Percentiles rank a stretch among this genome's conserved stretches.
phyloP scores from a whole-genome alignment of 106 monocot species.

The Narthecium ossifragum region DNA sequence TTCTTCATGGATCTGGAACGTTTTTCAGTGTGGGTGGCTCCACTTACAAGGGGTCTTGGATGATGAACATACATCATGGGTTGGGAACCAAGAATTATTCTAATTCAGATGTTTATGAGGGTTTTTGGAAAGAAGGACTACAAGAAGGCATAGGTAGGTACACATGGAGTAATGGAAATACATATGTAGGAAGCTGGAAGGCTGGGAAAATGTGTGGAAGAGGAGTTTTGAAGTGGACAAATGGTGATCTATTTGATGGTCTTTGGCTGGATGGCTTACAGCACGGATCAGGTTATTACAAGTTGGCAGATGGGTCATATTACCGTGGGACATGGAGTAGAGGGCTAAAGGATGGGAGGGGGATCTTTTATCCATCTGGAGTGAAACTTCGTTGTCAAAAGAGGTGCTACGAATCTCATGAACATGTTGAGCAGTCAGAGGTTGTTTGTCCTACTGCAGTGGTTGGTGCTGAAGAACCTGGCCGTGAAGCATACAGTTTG shows the following conservation, averaged over 20 bases:
- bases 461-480: constrained; percentile 7
- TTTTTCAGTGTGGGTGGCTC: constrained; percentile 55
- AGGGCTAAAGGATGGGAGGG: constrained; percentile 87
- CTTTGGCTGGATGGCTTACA: constrained; percentile 75
- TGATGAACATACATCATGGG: constrained; percentile 83
- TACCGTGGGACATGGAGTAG: constrained; percentile 89
- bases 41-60: constrained; percentile 71
- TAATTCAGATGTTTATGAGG: constrained; percentile 71
- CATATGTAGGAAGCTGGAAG: constrained; percentile 80
- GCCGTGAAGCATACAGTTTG: constrained; percentile 7
- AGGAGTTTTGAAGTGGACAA: constrained; percentile 80
- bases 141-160: constrained; percentile 79
- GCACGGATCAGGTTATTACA: constrained; percentile 72
- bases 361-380: constrained; percentile 58
- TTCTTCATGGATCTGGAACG: constrained; percentile 74
- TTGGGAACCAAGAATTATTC: constrained; percentile 61
- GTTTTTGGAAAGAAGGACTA: constrained; percentile 77
- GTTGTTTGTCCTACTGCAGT: constrained; percentile 14
- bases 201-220: constrained; percentile 81
- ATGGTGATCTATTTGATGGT: constrained; percentile 74
- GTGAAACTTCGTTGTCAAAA: constrained; percentile 36
- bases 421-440: constrained; percentile 11
- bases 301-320: constrained; percentile 53
- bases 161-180: constrained; percentile 67
- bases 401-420: constrained; percentile 16